Evolutionary conservation across 352 stramenopile species (phyloP).

Genomic region (Phytopythium helicoides): DNA sequence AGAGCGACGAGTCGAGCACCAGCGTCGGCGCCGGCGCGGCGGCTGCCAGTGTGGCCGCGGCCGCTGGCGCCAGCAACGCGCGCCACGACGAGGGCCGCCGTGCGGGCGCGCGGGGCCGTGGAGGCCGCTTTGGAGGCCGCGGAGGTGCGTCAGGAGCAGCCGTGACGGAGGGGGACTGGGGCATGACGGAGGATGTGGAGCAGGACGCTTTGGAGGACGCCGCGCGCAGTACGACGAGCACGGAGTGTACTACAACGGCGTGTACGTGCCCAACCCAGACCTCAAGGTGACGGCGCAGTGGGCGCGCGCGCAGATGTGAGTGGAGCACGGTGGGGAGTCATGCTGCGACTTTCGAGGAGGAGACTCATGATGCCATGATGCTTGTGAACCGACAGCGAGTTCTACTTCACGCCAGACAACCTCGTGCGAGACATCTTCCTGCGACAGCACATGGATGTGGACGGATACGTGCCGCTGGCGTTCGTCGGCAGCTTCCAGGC

Average conservation of each 20-base stretch:
- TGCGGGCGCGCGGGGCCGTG: conserved; percentile 21
- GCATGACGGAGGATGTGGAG: too few relatives aligned
- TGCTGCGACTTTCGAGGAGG: too few relatives aligned
- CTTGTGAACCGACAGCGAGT: conserved; percentile 81
- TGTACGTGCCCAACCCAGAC: conserved; percentile 77
- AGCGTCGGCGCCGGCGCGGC: conserved; percentile 6
- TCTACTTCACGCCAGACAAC: conserved; percentile 85
- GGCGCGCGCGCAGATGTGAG: conserved; percentile 84
- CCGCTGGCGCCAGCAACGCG: conserved; percentile 8
- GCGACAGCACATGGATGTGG: conserved; percentile 84
- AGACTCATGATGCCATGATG: too few relatives aligned
- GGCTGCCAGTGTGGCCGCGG: conserved; percentile 5
- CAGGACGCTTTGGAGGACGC: conserved; percentile 35
- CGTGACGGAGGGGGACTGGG: too few relatives aligned
- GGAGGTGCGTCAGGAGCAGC: too few relatives aligned
- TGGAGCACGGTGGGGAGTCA: too few relatives aligned
- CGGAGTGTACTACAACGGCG: conserved; percentile 71
- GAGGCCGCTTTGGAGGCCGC: conserved; percentile 21
- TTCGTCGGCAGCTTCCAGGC: conserved; percentile 90
- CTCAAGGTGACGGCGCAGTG: conserved; percentile 69
- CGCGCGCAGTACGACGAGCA: conserved; percentile 47
- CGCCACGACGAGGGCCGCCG: conserved; percentile 13
- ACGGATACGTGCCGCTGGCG: conserved; percentile 86
- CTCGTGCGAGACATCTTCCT: conserved; percentile 84
- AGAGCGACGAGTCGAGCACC: conserved; percentile 20